Base-by-base conservation (phyloP, 2,329 filamentous ascomycete species). In the Diaporthe ilicicola region DNA sequence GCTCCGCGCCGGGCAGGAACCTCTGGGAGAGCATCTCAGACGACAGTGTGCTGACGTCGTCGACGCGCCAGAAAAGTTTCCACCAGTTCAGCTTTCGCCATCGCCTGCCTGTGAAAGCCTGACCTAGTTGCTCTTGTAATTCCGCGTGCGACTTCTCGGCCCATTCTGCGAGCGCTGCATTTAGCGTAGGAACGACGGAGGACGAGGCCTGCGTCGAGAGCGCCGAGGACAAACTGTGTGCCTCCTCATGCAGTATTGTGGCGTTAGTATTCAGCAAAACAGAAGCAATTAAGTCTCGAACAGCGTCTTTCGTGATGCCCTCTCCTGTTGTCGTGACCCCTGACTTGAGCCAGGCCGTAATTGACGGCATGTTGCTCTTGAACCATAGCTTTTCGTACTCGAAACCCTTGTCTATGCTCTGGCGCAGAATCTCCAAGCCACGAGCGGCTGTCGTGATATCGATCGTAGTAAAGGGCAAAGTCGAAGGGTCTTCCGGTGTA, bases 61-160 rank as follows among this genome's bases (percentile, higher is more conserved):
- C 95, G 29, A 96, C 94, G 24, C 94, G 90, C 94, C 94, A 97
- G 78, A 97, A 94, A 0, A 98, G 87, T 79, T 97, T 97, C 92
- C 94, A 98, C 95, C 95, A 98, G 19, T 91, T 88, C 4, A 97
- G 85, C 73, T 93, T 92, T 32, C 90, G 88, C 95, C 95, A 98
- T 48, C 90, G 86, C 22, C 84, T 86, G n/a, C 93, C 90, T 0
- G 88, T 85, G 76, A 98, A 95, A 0, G 94, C 94, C 54, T 89
- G 83, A 74, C 95, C 92, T 2, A 98, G 88, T 75, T 94, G 89
- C 64, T 92, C 88, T 73, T 94, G 93, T 9, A 98, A 87, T 80
- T 98, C 95, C 0, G 90, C 87, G 78, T 98, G 95, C 0, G 93
- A 94, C 27, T 85, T 85, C 76, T 95, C 91, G 0, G 94, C 91